Conservation (phyloP, 1,139 yeast genomes). For the Candida sojae region DNA sequence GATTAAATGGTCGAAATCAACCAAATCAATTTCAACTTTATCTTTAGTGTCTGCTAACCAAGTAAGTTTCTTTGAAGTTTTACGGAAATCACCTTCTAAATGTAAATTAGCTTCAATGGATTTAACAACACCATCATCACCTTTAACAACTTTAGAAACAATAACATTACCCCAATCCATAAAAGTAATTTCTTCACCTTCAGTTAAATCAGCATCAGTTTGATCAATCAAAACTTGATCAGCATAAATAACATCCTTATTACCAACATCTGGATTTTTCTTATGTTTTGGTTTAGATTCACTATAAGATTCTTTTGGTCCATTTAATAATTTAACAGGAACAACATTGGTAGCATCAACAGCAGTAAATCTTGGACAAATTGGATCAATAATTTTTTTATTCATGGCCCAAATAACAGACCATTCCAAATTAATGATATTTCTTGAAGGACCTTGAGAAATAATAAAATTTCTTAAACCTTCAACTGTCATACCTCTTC, state of each 20-base stretch:
- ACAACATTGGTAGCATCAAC: constrained; percentile 63
- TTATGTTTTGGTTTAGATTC: constrained; percentile 92
- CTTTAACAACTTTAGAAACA: constrained; percentile 68
- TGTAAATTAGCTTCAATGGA: constrained; percentile 79
- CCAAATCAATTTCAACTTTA: constrained; percentile 70
- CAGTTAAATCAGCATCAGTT: constrained; percentile 78
- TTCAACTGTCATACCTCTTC: constrained; percentile 99
- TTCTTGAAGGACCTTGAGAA: constrained; percentile 96
- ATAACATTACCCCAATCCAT: constrained; percentile 99
- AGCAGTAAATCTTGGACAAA: constrained; percentile 94
- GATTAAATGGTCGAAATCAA: constrained; percentile 93
- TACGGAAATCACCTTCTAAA: constrained; percentile 96
- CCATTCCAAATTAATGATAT: constrained; percentile 96
- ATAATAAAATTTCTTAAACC: constrained; percentile 91
- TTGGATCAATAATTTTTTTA: constrained; percentile 93
- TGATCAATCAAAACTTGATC: constrained; percentile 77
- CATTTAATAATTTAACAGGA: constrained; percentile 64
- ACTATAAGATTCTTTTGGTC: constrained; percentile 59
- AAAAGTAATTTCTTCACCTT: constrained; percentile 84
- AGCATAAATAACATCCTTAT: constrained; percentile 72
- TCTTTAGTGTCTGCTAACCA: constrained; percentile 90
- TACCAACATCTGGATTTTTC: constrained; percentile 91
- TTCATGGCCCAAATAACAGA: constrained; percentile 94
- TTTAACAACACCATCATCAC: constrained; percentile 55
- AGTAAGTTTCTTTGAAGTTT: constrained; percentile 91